Evolutionary conservation across 495 filamentous ascomycete genomes (phyloP).

Genomic region (Alectoria sarmentosa): DNA sequence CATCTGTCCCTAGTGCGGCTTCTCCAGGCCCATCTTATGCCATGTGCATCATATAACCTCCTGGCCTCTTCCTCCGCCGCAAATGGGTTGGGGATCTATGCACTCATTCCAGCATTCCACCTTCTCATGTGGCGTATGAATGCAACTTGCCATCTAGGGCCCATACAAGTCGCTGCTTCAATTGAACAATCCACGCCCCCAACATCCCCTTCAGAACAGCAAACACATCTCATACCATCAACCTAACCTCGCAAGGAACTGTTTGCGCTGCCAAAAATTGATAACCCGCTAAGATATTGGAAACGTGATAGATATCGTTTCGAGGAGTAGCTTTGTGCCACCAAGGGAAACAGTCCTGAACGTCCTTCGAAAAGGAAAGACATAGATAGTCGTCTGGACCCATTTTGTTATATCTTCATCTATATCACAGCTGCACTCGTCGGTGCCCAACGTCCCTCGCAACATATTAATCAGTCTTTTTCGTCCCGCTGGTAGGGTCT

Average conservation of each 20-base stretch:
- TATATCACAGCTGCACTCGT: constrained; percentile 17
- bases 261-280: constrained; percentile 16
- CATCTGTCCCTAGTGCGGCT: constrained; percentile 10
- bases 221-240: not conserved
- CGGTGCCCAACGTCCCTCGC: constrained; percentile 18
- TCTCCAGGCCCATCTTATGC: not conserved
- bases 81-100: not conserved
- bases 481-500: constrained; percentile 20
- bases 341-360: constrained; percentile 9
- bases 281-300: constrained; percentile 4
- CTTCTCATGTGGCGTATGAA: constrained; percentile 6
- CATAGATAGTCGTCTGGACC: constrained; percentile 19
- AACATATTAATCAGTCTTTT: constrained; percentile 8
- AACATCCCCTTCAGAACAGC: constrained; percentile 6
- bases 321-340: not conserved
- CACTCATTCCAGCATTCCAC: constrained; percentile 3
- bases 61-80: constrained; percentile 10
- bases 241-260: constrained; percentile 18
- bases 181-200: constrained; percentile 9
- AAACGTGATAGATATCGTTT: constrained; percentile 3
- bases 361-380: not conserved
- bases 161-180: constrained; percentile 3
- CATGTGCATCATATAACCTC: constrained; percentile 8
- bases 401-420: not conserved
- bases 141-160: not conserved